phyloP scores from a whole-genome alignment of 2,329 filamentous ascomycete species.

The Pseudogymnoascus sp. region DNA sequence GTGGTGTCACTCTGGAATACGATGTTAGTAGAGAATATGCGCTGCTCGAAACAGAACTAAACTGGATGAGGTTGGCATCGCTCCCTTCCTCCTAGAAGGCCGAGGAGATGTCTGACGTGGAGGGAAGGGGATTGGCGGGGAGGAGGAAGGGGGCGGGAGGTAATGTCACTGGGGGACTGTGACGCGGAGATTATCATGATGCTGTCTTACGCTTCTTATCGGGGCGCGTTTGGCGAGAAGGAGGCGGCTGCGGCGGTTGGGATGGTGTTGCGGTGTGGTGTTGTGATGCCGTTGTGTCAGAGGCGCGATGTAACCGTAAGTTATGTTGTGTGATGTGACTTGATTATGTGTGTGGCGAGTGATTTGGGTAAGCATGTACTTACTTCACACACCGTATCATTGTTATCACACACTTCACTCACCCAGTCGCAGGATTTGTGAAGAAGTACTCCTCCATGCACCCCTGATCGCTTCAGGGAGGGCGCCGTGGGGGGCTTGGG shows the following conservation, averaged over 20 bases:
- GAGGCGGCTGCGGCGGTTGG: not conserved
- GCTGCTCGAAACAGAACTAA: not conserved
- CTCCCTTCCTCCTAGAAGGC: not conserved
- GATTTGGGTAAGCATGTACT: not conserved
- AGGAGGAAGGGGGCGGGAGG: too few species aligned
- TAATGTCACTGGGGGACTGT: not conserved
- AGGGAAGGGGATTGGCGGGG: too few species aligned
- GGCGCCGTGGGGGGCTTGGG: not conserved
- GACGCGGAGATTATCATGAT: not conserved
- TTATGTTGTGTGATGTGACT: not conserved
- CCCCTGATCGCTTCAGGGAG: slow-evolving; percentile 1
- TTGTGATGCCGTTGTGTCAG: not conserved
- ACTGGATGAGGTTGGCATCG: not conserved
- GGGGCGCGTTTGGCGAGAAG: not conserved
- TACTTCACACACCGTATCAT: not conserved
- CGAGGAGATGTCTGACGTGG: not conserved
- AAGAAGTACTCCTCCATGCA: not conserved
- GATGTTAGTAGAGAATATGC: not conserved
- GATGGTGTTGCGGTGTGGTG: not conserved
- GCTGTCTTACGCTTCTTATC: not conserved
- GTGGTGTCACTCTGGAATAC: not conserved
- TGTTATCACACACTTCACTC: not conserved
- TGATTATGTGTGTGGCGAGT: not conserved
- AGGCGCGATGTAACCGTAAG: not conserved
- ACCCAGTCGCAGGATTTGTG: not conserved